Base-by-base conservation (phyloP, 1,284 basidiomycete species). In the Earliella scabrosa region DNA sequence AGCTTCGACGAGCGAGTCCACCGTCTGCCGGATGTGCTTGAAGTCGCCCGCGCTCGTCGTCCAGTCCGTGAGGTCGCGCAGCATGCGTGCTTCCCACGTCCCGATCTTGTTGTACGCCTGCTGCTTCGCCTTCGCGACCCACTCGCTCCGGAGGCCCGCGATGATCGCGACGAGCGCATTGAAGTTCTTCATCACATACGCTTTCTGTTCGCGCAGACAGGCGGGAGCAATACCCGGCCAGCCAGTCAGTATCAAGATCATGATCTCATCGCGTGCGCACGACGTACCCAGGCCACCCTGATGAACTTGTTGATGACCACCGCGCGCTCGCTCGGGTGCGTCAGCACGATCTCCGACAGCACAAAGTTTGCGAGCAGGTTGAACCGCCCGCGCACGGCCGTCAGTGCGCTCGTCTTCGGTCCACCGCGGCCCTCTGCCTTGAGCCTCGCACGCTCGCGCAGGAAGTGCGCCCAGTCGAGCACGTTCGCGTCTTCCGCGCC, bases 281-380 rank as follows among this genome's bases (percentile, higher is more conserved):
- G 14, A 77, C 88, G 70, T 66, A 94, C 92, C 82, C 90, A 94
- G 43, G 94, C 93, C 58, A 97, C 78, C 29, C 92, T 86, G 63
- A 97, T 89, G 68, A 96, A 88, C 74, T 95, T 95, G 58, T 77
- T 78, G 52, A 93, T 82, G 26, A 96, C 74, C 40, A 80, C 68
- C 16, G 81, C 82, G 18, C 95, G 80, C 59, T 93, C 88, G 52
- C 77, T 73, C 10, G 85, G 86, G 27, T 80, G 81, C 2, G 90
- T 87, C 53, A 89, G 72, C 36, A 90, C 81, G 53, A 95, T 82
- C 73, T 95, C 93, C 20, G 90, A 90, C 16, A 87, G 79, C 6
- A 91, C 85, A 70, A 95, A 97, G 65, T 90, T 90, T 6, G 88
- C 87, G 66, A 93, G 84, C 52, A 96, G 75, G 67, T 95, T 95